These are phyloP conservation scores for Gamsiella multidivaricata DNA, from an alignment of 192 early-diverging fungal genomes.

Conservation along the genomic window DNA sequence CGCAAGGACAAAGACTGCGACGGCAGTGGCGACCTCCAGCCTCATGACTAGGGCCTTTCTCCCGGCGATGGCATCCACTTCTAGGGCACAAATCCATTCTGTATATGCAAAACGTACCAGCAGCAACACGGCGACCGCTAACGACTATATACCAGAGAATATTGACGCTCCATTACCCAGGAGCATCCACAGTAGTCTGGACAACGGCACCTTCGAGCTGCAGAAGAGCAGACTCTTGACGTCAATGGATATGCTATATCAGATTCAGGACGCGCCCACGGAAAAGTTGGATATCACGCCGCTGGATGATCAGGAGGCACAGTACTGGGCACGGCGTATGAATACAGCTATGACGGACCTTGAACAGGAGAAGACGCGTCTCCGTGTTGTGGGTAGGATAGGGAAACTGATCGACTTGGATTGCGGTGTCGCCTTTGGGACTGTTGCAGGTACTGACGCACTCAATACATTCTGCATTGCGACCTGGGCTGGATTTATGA, in stretches of 20 bases:
- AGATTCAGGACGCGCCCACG: constrained; percentile 40
- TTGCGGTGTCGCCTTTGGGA: too few species aligned
- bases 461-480: neutral
- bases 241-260: constrained; percentile 48
- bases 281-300: constrained; percentile 34
- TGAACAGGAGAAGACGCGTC: constrained; percentile 17
- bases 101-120: neutral
- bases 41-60: constrained; percentile 9
- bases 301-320: constrained; percentile 38
- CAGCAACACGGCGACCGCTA: neutral
- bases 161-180: constrained; percentile 26
- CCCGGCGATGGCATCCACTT: constrained; percentile 17
- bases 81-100: constrained; percentile 12
- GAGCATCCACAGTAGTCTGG: neutral
- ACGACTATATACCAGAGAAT: constrained; percentile 26
- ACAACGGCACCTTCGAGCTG: constrained; percentile 1
- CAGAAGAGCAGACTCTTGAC: constrained; percentile 33
- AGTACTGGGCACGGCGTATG: constrained; percentile 49
- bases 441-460: too few species aligned
- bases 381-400: constrained; percentile 30
- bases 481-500: too few species aligned
- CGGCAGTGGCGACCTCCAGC: neutral
- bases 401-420: too few species aligned
- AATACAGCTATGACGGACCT: constrained; percentile 37
- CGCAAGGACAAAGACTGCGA: constrained; percentile 17